These are phyloP conservation scores for Colletotrichum abscissum DNA, from an alignment of 2,329 filamentous ascomycete genomes.

Conservation along the genomic window DNA sequence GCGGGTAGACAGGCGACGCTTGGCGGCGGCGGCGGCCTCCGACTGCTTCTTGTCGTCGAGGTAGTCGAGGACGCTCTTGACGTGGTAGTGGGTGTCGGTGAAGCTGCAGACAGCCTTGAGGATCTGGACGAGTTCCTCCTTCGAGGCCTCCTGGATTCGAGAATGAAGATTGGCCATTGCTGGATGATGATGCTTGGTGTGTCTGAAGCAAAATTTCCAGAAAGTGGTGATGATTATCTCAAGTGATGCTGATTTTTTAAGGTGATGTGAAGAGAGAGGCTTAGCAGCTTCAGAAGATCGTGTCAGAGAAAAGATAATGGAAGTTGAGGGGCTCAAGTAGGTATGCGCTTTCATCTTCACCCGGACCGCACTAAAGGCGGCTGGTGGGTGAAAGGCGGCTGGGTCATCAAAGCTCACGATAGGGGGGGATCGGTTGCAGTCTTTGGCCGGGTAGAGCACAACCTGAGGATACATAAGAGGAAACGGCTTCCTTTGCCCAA, in stretches of 20 bases:
- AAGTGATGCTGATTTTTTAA: not conserved
- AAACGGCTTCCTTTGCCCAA: not conserved
- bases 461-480: not conserved
- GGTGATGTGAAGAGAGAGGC: not conserved
- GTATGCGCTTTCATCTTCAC: constrained; percentile 16
- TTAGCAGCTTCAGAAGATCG: not conserved
- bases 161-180: not conserved
- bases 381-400: not conserved
- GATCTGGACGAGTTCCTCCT: constrained; percentile 17
- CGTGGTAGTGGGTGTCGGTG: constrained; percentile 9
- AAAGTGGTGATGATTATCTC: not conserved
- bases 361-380: not conserved
- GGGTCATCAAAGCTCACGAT: constrained; percentile 14
- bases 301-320: not conserved
- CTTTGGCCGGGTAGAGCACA: not conserved
- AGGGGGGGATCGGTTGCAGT: not conserved
- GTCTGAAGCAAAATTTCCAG: not conserved
- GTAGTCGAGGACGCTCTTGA: constrained; percentile 9
- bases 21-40: not conserved
- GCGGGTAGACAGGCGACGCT: constrained; percentile 5
- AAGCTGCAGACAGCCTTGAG: constrained; percentile 1
- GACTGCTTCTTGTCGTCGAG: constrained; percentile 9
- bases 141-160: constrained; percentile 7
- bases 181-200: not conserved
- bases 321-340: constrained; percentile 12